Evolutionary conservation across 2,329 filamentous ascomycete genomes (phyloP), one percentile per base, ranked within the genome.

Genomic region (Magnaporthiopsis poae): DNA sequence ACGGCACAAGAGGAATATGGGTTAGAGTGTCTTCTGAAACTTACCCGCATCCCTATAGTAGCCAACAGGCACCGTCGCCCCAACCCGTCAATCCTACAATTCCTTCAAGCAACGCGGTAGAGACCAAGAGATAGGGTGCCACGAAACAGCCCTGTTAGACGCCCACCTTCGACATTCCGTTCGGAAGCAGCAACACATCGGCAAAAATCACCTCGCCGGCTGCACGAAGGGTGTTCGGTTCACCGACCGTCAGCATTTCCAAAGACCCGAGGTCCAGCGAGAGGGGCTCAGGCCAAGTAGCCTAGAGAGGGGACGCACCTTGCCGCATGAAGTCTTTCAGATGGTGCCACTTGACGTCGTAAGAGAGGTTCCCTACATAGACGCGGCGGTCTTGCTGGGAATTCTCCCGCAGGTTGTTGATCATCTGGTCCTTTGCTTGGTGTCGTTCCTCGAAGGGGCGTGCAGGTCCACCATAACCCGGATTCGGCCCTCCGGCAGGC

Each of bases 151-250:
- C 91, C 52, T 39, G 35, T 65, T 90, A 90, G 86, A 89, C 88
- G 92, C 91, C 92, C 93, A 98, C 94, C 94, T 99, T 99, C 91
- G 94, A 98, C 95, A 99, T 99, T 93, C 95, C 95, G 87, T 99
- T 99, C 77, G 95, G 95, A 89, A 99, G 92, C 81, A 96, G 86
- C 82, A 99, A 89, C 78, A 99, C 95, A 86, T 99, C 95, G 84
- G 95, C 95, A 84, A 96, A 99, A 83, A 98, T 88, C 80, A 99
- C 95, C 81, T 98, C 94, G 86, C 95, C 95, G 84, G 95, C 95
- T 98, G 81, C 68, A 76, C 7, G 21, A 56, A 21, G 46, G 46
- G 46, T 31, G 46, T 25, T n/a, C 46, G 46, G 21, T n/a, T 56
- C 46, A 56, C 46, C 15, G 8, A 56, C 18, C n/a, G 46, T 56